Evolutionary conservation across 108 stramenopile species (phyloP).

Genomic region (Fistulifera solaris): DNA sequence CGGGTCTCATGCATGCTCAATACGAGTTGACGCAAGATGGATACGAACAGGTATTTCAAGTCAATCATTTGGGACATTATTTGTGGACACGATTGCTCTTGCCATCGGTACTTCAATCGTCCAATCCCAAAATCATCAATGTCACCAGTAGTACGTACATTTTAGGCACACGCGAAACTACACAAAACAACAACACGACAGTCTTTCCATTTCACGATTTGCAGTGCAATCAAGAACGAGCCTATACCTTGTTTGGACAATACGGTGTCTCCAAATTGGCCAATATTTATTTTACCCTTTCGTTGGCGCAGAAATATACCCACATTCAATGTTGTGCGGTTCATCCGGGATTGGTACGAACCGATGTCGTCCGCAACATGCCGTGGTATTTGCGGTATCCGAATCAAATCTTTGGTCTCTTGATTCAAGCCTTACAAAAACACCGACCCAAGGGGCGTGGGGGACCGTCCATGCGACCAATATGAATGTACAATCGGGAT

Average conservation of each 20-base stretch:
- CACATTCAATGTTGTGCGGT: slow-evolving; percentile 31
- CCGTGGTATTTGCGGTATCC: slow-evolving; percentile 61
- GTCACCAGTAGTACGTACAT: slow-evolving; percentile 41
- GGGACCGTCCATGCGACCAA: slow-evolving; percentile 46
- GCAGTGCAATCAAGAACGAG: slow-evolving; percentile 36
- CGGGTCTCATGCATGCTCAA: slow-evolving; percentile 74
- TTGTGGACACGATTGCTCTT: slow-evolving; percentile 56
- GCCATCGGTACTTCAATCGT: background rate
- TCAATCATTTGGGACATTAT: slow-evolving; percentile 85
- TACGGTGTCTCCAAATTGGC: slow-evolving; percentile 83
- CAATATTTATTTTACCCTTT: slow-evolving; percentile 73
- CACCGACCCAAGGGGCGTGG: slow-evolving; percentile 72
- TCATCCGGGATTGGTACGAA: slow-evolving; percentile 87
- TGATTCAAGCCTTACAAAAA: slow-evolving; percentile 60
- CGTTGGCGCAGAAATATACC: slow-evolving; percentile 40
- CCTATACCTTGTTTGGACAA: slow-evolving; percentile 74
- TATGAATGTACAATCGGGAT: slow-evolving; percentile 7
- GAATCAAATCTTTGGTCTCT: slow-evolving; percentile 38
- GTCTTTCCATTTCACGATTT: slow-evolving; percentile 31
- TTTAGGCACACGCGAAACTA: slow-evolving; percentile 21
- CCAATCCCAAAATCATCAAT: slow-evolving; percentile 11
- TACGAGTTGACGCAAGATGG: slow-evolving; percentile 41
- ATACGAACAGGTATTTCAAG: slow-evolving; percentile 72
- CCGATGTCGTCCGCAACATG: slow-evolving; percentile 82
- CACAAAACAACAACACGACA: slow-evolving; percentile 11